These are phyloP conservation scores for Achlya hypogyna DNA, from an alignment of 352 stramenopile species.

Conservation along the genomic window DNA sequence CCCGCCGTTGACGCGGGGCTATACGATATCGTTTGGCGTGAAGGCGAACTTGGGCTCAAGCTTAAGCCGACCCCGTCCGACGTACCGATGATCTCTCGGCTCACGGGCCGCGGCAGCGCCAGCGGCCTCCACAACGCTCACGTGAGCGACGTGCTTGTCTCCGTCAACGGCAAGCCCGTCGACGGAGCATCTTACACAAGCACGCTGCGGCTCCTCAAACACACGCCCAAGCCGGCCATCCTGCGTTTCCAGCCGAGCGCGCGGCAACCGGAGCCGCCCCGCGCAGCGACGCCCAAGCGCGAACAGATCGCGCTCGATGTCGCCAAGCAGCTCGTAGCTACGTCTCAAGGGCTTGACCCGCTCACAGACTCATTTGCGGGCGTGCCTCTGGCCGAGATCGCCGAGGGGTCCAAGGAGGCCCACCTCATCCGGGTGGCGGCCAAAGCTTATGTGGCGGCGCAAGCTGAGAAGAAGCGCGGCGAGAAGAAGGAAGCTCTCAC, in stretches of 20 bases:
- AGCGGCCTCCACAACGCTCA: constrained; percentile 75
- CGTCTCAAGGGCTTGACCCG: constrained; percentile 62
- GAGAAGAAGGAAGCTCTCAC: constrained; percentile 53
- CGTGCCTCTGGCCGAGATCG: constrained; percentile 58
- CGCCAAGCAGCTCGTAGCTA: constrained; percentile 66
- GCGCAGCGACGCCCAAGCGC: constrained; percentile 25
- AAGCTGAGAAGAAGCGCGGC: constrained; percentile 31
- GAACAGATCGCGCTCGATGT: constrained; percentile 66
- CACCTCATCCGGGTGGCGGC: constrained; percentile 72
- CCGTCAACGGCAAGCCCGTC: constrained; percentile 70
- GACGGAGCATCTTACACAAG: constrained; percentile 76
- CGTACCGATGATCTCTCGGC: constrained; percentile 70
- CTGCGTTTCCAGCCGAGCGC: constrained; percentile 56
- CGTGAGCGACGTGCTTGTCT: constrained; percentile 75
- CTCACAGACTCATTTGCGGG: constrained; percentile 60
- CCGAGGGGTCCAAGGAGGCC: constrained; percentile 66
- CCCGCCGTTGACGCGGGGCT: constrained; percentile 27
- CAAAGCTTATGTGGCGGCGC: constrained; percentile 63
- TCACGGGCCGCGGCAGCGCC: constrained; percentile 74
- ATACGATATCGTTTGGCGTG: constrained; percentile 84
- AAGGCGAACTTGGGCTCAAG: constrained; percentile 77
- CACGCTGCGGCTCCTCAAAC: constrained; percentile 79
- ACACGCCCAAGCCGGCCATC: constrained; percentile 74
- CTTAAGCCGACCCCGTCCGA: constrained; percentile 71
- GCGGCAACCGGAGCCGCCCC: not conserved